A percentile compares a stretch with the other conserved stretches of the same genome.
Evolutionary conservation across 176 grass and related monocot genomes (phyloP).

Genomic region (Avena eriantha): DNA sequence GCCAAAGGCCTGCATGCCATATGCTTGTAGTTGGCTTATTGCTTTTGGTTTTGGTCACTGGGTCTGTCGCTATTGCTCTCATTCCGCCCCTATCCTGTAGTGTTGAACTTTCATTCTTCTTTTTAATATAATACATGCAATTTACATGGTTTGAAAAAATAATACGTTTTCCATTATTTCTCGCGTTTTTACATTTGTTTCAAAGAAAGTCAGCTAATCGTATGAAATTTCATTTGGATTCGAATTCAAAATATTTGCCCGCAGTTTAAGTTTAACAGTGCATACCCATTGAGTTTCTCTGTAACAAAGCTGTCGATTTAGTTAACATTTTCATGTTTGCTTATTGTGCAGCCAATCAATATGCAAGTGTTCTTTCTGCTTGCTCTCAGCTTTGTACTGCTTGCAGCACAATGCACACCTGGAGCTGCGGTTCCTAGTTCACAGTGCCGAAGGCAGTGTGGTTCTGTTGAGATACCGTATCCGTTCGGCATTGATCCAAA

Average conservation of each 20-base stretch:
- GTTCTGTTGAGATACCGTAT: conserved; percentile 38
- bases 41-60: not conserved
- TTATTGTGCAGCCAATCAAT: not conserved
- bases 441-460: conserved; percentile 40
- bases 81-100: not conserved
- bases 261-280: not conserved
- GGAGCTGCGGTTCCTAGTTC: not conserved
- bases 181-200: not conserved
- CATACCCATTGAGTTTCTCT: not conserved
- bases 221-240: too few relatives aligned
- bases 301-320: not conserved
- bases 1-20: not conserved
- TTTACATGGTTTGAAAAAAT: not conserved
- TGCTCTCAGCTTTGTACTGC: conserved; percentile 13
- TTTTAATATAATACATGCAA: not conserved
- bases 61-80: not conserved
- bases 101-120: not conserved
- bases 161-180: not conserved
- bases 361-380: not conserved
- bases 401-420: not conserved
- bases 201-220: not conserved
- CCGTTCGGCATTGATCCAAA: conserved; percentile 49
- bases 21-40: not conserved
- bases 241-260: not conserved
- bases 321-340: not conserved